Evolutionary conservation across 495 filamentous ascomycete genomes (phyloP), one percentile per base, ranked within the genome.

Genomic region (Tuber melanosporum): DNA sequence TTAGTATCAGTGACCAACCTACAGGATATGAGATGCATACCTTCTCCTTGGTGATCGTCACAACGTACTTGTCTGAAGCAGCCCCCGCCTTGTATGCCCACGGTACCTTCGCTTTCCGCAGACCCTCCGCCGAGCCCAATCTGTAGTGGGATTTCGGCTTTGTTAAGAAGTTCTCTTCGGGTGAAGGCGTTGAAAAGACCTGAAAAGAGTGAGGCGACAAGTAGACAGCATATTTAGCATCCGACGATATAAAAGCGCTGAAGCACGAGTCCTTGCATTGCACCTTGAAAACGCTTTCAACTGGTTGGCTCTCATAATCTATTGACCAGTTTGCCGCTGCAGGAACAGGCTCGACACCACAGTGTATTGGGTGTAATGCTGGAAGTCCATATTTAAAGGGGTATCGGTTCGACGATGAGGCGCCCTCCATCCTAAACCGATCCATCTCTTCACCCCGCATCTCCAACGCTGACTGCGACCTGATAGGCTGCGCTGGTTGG

Each of bases 221-320:
- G 70, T 80, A 83, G 26, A 83, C 74, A 10, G 74, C 75, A 76
- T 83, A 72, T 66, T 73, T 79, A 36, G 77, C 81, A 45, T 83
- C 82, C 12, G 77, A 71, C 15, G 79, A 81, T 49, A 81, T 76
- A 32, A 75, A 76, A 70, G 75, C 77, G 36, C 57, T 77, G 70
- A 83, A 83, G 71, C 77, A 82, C 14, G 78, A 83, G 66, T 83
- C 82, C 71, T 83, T 83, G 10, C 77, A 39, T 26, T 77, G 75
- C 32, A 83, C 70, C 72, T 80, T 83, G 45, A 80, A 83, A 47
- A 76, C 42, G 17, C 74, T 73, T 39, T 83, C 82, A 73, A 74
- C 62, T 20, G 82, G 81, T 52, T 78, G 75, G 44, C 66, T 74
- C 72, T 80, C 78, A 72, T 83, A 83, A 57, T 83, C 76, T 45